Evolutionary conservation across 176 grass and related monocot species (phyloP).

Genomic region (Triticum dicoccoides): DNA sequence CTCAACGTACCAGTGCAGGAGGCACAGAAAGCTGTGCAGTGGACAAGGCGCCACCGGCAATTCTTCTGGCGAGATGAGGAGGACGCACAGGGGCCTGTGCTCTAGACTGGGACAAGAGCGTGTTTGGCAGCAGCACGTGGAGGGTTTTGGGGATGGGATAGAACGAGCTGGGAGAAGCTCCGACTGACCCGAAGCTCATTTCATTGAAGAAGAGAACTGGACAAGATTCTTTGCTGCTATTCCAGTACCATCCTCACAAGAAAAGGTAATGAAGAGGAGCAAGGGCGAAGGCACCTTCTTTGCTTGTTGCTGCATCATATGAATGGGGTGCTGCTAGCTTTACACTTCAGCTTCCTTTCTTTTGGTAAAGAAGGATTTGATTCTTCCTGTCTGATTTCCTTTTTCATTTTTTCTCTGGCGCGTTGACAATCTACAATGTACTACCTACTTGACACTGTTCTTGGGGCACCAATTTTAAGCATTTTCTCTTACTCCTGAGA

Average conservation of each 20-base stretch:
- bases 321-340: too few relatives aligned
- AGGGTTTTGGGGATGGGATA: not conserved
- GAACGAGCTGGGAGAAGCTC: not conserved
- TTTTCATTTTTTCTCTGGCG: not conserved
- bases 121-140: not conserved
- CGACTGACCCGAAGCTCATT: not conserved
- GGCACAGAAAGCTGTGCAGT: not conserved
- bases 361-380: not conserved
- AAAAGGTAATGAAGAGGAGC: not conserved
- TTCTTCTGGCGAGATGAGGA: not conserved
- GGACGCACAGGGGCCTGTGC: not conserved
- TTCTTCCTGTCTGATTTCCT: not conserved
- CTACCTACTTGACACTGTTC: not conserved
- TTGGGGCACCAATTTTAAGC: not conserved
- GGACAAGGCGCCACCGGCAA: not conserved
- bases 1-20: not conserved
- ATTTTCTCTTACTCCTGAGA: not conserved
- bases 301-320: too few relatives aligned
- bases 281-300: too few relatives aligned
- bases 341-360: not conserved
- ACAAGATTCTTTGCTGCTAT: not conserved
- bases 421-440: not conserved
- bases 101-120: not conserved
- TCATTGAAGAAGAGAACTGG: not conserved
- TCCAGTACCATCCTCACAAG: not conserved